Conservation (phyloP, 2,329 filamentous ascomycete genomes). For the Tolypocladium amazonense region DNA sequence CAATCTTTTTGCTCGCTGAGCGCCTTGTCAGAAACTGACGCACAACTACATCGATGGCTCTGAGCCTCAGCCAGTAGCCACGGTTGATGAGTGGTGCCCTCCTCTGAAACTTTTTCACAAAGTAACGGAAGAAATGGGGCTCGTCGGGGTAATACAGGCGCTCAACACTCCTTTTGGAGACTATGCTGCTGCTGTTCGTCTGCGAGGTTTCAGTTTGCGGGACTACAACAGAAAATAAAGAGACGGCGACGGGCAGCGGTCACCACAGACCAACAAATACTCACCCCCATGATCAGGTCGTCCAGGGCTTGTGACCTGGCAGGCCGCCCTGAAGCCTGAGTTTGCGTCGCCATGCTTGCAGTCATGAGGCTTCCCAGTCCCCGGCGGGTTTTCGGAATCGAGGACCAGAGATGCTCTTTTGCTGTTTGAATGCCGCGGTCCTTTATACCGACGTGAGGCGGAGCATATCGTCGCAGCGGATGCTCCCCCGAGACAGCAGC, state of each 20-base stretch:
- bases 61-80: constrained; percentile 79
- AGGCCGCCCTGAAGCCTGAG: background rate
- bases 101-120: constrained; percentile 74
- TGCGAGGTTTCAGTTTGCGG: constrained; percentile 16
- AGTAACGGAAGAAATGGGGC: constrained; percentile 77
- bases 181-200: constrained; percentile 88
- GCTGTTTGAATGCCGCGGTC: background rate
- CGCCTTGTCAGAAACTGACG: constrained; percentile 55
- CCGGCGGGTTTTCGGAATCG: background rate
- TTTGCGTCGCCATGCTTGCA: background rate
- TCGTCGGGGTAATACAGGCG: constrained; percentile 69
- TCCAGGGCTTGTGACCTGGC: constrained; percentile 26
- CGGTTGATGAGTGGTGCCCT: constrained; percentile 84
- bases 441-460: background rate
- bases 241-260: background rate
- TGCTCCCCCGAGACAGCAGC: background rate
- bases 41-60: constrained; percentile 67
- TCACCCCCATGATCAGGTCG: constrained; percentile 45
- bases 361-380: background rate
- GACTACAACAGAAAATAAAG: background rate
- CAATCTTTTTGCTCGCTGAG: constrained; percentile 51
- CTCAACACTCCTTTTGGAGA: constrained; percentile 89
- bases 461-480: background rate
- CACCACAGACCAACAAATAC: constrained; percentile 10
- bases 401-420: background rate